Evolutionary conservation across 2,329 filamentous ascomycete genomes (phyloP).

Genomic region (Elsinoe arachidis): DNA sequence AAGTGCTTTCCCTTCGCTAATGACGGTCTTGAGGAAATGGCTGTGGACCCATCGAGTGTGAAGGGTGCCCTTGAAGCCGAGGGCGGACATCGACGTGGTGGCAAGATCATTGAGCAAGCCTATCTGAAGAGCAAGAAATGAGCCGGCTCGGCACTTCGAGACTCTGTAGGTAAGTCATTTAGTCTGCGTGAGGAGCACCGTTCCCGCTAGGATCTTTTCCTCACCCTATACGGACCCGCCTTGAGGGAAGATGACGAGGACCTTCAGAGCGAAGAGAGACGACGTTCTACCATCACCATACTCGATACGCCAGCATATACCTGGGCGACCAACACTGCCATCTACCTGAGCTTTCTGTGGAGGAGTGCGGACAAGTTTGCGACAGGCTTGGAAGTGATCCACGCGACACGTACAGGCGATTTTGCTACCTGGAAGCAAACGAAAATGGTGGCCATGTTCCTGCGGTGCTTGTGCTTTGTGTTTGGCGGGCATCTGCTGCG

Average conservation of each 20-base stretch:
- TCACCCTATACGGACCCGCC: not conserved
- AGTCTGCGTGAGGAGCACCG: not conserved
- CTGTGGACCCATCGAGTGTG: not conserved
- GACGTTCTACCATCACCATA: not conserved
- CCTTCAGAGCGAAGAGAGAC: not conserved
- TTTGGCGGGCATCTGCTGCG: no score
- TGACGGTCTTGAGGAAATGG: not conserved
- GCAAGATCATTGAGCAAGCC: not conserved
- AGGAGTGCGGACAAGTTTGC: conserved; percentile 3
- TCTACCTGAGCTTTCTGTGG: not conserved
- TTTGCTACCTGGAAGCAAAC: no score
- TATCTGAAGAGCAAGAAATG: not conserved
- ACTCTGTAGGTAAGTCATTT: not conserved
- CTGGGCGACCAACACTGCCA: not conserved
- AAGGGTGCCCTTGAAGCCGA: not conserved
- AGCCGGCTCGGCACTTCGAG: not conserved
- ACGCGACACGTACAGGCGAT: no score
- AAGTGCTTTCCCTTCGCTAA: conserved; percentile 6
- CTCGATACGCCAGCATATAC: not conserved
- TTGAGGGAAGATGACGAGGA: not conserved
- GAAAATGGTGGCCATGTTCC: no score
- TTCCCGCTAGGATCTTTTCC: not conserved
- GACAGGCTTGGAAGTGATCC: not conserved
- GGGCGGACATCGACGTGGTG: not conserved
- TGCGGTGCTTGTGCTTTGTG: no score